Conservation (phyloP, 768 basidiomycete genomes). For the Lentinula lateritia region DNA sequence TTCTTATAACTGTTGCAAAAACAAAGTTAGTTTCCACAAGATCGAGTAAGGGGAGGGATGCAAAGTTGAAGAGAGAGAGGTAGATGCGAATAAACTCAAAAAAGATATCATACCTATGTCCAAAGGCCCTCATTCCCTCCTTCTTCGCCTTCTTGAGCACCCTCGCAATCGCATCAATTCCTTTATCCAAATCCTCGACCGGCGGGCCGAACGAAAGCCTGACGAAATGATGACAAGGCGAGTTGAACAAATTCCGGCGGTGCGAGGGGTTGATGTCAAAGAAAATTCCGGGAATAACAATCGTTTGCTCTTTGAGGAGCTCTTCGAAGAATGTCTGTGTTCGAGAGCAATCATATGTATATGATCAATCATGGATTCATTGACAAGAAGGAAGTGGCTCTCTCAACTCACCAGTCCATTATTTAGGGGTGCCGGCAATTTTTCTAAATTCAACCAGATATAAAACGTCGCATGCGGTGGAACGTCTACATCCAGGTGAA, state of each 20-base stretch:
- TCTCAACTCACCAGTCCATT: constrained; percentile 62
- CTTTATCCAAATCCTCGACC: constrained; percentile 72
- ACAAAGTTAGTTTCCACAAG: too few species aligned
- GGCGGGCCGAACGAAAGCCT: constrained; percentile 85
- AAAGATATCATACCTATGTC: constrained; percentile 48
- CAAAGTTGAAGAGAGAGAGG: neutral
- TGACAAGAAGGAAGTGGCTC: too few species aligned
- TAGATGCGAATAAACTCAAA: neutral
- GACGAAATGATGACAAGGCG: constrained; percentile 87
- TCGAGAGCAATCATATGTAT: neutral
- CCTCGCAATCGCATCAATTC: constrained; percentile 80
- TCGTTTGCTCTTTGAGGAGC: constrained; percentile 83
- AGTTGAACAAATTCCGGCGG: constrained; percentile 84
- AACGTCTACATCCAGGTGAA: constrained; percentile 73
- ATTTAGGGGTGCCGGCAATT: constrained; percentile 76
- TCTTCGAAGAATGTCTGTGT: constrained; percentile 88
- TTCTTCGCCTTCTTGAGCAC: constrained; percentile 68
- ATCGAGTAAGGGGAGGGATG: neutral
- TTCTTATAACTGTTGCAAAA: constrained; percentile 34
- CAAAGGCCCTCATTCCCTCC: constrained; percentile 55
- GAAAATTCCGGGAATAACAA: constrained; percentile 89
- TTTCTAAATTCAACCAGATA: constrained; percentile 86
- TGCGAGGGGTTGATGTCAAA: constrained; percentile 81
- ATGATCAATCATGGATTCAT: too few species aligned
- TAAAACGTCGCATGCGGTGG: constrained; percentile 87